These are phyloP conservation scores for Globisporangium sylvaticum DNA, from an alignment of 352 stramenopile genomes.

Conservation along the genomic window DNA sequence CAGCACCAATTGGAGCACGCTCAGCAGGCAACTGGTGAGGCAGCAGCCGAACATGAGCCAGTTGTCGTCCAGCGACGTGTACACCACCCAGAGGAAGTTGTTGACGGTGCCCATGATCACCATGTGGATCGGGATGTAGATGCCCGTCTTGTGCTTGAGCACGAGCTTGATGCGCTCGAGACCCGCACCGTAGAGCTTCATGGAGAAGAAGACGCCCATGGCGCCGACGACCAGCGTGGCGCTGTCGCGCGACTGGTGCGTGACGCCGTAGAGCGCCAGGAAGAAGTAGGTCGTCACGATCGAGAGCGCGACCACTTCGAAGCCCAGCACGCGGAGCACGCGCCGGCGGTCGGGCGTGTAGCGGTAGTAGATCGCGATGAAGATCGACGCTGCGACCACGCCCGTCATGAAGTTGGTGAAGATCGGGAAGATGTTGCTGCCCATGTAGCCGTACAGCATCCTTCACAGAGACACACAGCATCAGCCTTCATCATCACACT, in stretches of 20 bases:
- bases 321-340: slow-evolving; percentile 23
- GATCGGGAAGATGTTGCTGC: slow-evolving; percentile 27
- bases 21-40: slow-evolving; percentile 11
- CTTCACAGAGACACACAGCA: slow-evolving; percentile 12
- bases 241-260: slow-evolving; percentile 23
- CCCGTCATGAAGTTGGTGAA: slow-evolving; percentile 31
- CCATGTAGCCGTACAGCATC: slow-evolving; percentile 44
- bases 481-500: not conserved
- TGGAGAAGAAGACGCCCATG: slow-evolving; percentile 29
- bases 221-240: slow-evolving; percentile 24
- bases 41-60: slow-evolving; percentile 20
- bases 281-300: slow-evolving; percentile 33
- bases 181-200: slow-evolving; percentile 39
- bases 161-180: slow-evolving; percentile 42
- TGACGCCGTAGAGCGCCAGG: slow-evolving; percentile 27
- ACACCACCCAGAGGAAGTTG: slow-evolving; percentile 35
- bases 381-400: slow-evolving; percentile 33
- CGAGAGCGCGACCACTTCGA: slow-evolving; percentile 17
- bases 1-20: slow-evolving; percentile 9
- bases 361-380: slow-evolving; percentile 52
- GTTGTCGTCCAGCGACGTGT: slow-evolving; percentile 15
- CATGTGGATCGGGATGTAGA: slow-evolving; percentile 56
- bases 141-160: slow-evolving; percentile 33
- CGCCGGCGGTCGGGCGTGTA: slow-evolving; percentile 30
- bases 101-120: slow-evolving; percentile 39